Evolutionary conservation across 768 basidiomycete genomes (phyloP), one percentile per base, ranked within the genome.

Genomic region (Hericium rajendrae): DNA sequence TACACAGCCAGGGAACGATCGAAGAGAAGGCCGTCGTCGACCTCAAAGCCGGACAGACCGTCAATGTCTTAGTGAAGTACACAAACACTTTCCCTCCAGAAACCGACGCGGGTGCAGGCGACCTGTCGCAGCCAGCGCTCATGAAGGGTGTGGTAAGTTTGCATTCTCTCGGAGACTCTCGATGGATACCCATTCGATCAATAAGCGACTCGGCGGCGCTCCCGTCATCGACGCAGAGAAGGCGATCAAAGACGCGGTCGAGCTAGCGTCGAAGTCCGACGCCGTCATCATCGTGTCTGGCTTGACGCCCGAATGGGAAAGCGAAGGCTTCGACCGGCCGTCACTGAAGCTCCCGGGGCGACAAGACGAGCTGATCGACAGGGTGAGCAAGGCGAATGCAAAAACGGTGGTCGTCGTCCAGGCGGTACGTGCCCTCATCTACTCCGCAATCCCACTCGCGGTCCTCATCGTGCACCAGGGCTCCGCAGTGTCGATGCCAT

Each of bases 401-500:
- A 78, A 78, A 56, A 83, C 80, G 2, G 68, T 85, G 38, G 83
- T 86, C 18, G 75, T 77, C 62, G 71, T 84, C 38, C 85, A 88
- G 67, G 76, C 80, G 4, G 86, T 84, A 62, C 65, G 78, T 67
- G 20, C 48, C 13, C 24, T 28, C 22, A 22, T 12, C 51, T 16
- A 32, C 38, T 9, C 32, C 43, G 11, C 9, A 16, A 24, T 24
- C 11, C 4, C 38, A 12, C 32, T 53, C 12, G 41, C 40, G 53
- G 24, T 61, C 48, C 50, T 16, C 38, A 39, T 43, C 61, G 22
- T 56, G 16, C 40, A 9, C 10, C 51, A 84, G 83, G 84, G 84
- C 3, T 85, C 85, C 20, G 81, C 87, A 1, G 78, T 86, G 2
- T 73, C 82, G 2, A 88, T 90, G 85, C 87, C 88, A 3, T 90